These are phyloP conservation scores for Phytophthora fragariae DNA, from an alignment of 352 stramenopile genomes.

Conservation along the genomic window DNA sequence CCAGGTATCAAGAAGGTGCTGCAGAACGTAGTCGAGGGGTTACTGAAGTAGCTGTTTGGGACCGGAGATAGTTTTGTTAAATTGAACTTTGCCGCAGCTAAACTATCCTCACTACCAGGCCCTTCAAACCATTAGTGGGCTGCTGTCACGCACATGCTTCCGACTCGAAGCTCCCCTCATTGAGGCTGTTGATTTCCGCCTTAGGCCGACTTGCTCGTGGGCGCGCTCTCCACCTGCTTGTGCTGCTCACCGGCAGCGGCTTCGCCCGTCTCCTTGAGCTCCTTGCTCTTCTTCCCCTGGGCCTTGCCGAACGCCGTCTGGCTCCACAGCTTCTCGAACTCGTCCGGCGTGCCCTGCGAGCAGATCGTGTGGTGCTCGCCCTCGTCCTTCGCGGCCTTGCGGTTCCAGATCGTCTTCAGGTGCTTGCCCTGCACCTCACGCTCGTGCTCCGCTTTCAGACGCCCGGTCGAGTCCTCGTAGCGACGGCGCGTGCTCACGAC, in stretches of 20 bases:
- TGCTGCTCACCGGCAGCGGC: slow-evolving; percentile 9
- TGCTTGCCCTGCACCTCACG: slow-evolving; percentile 67
- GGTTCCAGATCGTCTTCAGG: slow-evolving; percentile 85
- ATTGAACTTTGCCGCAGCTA: neutral
- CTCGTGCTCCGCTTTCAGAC: slow-evolving; percentile 86
- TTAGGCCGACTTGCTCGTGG: slow-evolving; percentile 30
- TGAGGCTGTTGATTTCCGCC: neutral
- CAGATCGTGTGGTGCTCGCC: slow-evolving; percentile 72
- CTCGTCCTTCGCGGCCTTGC: slow-evolving; percentile 65
- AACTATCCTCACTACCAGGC: neutral
- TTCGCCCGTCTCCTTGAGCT: slow-evolving; percentile 57
- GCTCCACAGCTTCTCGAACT: slow-evolving; percentile 82
- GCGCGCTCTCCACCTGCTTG: slow-evolving; percentile 30
- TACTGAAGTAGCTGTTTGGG: neutral
- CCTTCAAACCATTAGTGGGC: neutral
- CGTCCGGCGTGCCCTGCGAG: slow-evolving; percentile 59
- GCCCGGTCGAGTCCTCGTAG: slow-evolving; percentile 85
- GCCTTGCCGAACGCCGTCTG: slow-evolving; percentile 76
- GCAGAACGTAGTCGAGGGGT: neutral
- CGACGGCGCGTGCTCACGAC: slow-evolving; percentile 77
- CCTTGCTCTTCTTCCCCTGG: slow-evolving; percentile 65
- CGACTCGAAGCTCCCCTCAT: neutral
- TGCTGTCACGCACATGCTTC: neutral
- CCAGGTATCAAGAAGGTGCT: neutral
- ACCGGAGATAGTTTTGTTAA: neutral